Evolutionary conservation across 2,329 filamentous ascomycete species (phyloP), one percentile per base, ranked within the genome.

Genomic region (Fonsecaea pugnacius): DNA sequence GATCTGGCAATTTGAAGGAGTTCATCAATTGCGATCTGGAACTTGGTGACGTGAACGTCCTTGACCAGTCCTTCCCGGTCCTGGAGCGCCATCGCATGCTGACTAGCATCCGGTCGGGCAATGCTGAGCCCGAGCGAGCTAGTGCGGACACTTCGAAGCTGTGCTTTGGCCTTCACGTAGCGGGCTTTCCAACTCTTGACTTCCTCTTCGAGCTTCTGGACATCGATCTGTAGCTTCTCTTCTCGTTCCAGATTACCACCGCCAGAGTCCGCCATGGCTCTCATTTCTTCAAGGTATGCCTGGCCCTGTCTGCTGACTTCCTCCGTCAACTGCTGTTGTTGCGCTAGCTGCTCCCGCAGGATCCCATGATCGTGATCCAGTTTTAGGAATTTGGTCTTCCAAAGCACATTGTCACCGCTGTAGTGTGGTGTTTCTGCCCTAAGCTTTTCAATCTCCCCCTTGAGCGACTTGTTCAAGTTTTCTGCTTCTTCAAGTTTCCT

Each of bases 11-110:
- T 85, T 68, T 89, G 89, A 38, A 99, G 83, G 43, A 98, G 83
- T 72, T 98, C 94, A 74, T 99, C 94, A 66, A 99, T 91, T 24
- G 92, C 87, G 65, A 98, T 89, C 76, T 99, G 95, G 80, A 96
- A 98, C 73, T 91, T 93, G 57, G 94, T 97, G 69, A 99, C 87
- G 75, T 97, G 91, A 12, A 97, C 85, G 76, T 97, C 95, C 78
- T 91, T 93, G 71, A 99, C 87, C 24, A 95, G 76, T 5, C 95
- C 95, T 64, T 88, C 85, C 12, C 89, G 85, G 40, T 89, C 84
- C 24, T 86, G 84, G 69, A 95, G 89, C 56, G 85, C 86, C n/a
- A 88, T 87, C 7, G 89, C 87, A 50, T 88, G 79, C 24, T 75
- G 72, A 58, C 71, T 73, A 14, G 74, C 75, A 66, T 81, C 78